Percentiles rank a stretch among this genome's conserved stretches.
Conservation (phyloP, 352 stramenopile species). For the Globisporangium paddicum region DNA sequence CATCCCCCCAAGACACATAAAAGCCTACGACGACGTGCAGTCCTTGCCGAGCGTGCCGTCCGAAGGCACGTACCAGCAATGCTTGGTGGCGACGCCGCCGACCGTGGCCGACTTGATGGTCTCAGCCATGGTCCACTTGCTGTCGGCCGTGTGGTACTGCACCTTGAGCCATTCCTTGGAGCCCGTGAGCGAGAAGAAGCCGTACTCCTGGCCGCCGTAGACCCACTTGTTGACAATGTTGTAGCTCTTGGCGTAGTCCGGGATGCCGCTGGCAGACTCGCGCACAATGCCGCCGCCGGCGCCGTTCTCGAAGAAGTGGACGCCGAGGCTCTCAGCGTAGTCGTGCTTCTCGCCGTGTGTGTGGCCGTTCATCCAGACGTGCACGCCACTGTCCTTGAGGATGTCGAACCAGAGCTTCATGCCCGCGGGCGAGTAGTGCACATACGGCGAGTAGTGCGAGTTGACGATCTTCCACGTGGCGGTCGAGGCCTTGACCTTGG, state of each 20-base stretch:
- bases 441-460: conserved; percentile 58
- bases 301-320: conserved; percentile 78
- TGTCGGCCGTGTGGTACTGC: conserved; percentile 59
- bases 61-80: conserved; percentile 66
- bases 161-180: conserved; percentile 61
- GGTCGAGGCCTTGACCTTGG: conserved; percentile 39
- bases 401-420: conserved; percentile 48
- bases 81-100: conserved; percentile 44
- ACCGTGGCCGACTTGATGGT: conserved; percentile 34
- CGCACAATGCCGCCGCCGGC: conserved; percentile 69
- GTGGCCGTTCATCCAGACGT: conserved; percentile 71
- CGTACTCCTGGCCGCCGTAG: conserved; percentile 56
- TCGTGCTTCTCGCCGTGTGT: conserved; percentile 81
- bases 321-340: conserved; percentile 39
- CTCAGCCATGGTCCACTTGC: conserved; percentile 44
- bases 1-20: too few species aligned
- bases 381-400: conserved; percentile 36
- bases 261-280: conserved; percentile 61
- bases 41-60: conserved; percentile 28
- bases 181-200: conserved; percentile 57
- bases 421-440: conserved; percentile 35
- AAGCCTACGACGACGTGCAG: conserved; percentile 6
- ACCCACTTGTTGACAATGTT: conserved; percentile 56
- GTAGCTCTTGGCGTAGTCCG: conserved; percentile 26
- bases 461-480: conserved; percentile 73